Base-by-base conservation (phyloP, 1,284 basidiomycete species). In the Pholiota adiposa region DNA sequence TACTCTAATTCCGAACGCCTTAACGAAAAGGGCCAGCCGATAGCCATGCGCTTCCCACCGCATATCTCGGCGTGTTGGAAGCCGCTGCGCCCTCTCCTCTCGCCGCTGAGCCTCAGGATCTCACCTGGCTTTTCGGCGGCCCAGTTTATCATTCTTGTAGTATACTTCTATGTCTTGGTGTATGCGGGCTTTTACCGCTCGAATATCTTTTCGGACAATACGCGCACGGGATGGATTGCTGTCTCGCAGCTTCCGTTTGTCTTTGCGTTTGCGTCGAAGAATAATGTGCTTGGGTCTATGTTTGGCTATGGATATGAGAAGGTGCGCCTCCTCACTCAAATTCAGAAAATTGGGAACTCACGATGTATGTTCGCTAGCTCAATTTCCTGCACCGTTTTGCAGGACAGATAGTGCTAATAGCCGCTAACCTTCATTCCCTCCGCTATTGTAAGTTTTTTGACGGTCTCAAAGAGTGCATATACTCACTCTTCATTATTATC, bases 341-440 rank as follows among this genome's bases (percentile, higher is more conserved):
- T n/a, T n/a, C 14, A 23, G 9, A 8, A 23, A 4, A 48, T 56
- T n/a, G n/a, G n/a, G 14, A 59, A 2, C 61, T 33, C 46, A 25
- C 6, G 6, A 21, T 33, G 3, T 11, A 57, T 51, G 46, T 54
- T 63, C 21, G 0, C 18, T 60, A 91, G 85, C 77, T 94, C 38
- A 93, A 94, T 73, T 89, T 86, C 69, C 70, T 94, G 25, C 93
- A 95, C 74, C 88, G 93, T 52, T 87, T 88, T 63, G 75, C 84
- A 6, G 93, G 90, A 12, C 78, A 84, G 36, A 64, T 89, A 48
- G 73, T 88, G n/a, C 82, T 93, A 51, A 63, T 92, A 19, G 80
- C 81, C 8, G 80, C 81, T 3, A 88, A 91, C 57, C 70, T 93
- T 25, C 93, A 95, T 70, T 79, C 78, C 2, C 54, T 89, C 14